Percentiles rank a stretch among this genome's conserved stretches.
These are phyloP conservation scores for Lizonia empirigonia DNA, from an alignment of 2,329 filamentous ascomycete species.

Conservation along the genomic window DNA sequence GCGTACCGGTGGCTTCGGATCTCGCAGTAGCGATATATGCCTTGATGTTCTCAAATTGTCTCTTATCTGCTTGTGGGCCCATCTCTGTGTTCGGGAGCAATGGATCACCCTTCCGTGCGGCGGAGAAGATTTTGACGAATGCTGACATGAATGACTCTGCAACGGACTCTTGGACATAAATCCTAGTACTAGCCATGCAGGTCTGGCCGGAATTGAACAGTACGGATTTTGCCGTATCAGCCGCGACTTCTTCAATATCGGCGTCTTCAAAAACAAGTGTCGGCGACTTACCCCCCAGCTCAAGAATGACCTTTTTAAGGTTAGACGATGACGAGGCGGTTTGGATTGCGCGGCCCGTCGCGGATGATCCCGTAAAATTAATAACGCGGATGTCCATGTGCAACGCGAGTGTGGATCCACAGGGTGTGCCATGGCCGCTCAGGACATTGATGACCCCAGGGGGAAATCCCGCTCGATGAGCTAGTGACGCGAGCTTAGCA, in stretches of 20 bases:
- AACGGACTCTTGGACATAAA: slow-evolving; percentile 62
- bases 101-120: slow-evolving; percentile 56
- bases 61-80: slow-evolving; percentile 56
- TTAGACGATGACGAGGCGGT: slow-evolving; percentile 73
- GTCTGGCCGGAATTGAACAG: slow-evolving; percentile 63
- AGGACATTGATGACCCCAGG: slow-evolving; percentile 81
- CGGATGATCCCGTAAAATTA: slow-evolving; percentile 82
- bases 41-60: slow-evolving; percentile 52
- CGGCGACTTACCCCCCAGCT: slow-evolving; percentile 87
- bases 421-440: slow-evolving; percentile 77
- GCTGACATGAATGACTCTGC: slow-evolving; percentile 50
- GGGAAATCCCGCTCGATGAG: slow-evolving; percentile 79
- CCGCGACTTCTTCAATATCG: slow-evolving; percentile 75
- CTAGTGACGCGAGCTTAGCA: slow-evolving; percentile 80
- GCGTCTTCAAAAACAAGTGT: slow-evolving; percentile 81
- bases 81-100: slow-evolving; percentile 69
- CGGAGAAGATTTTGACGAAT: slow-evolving; percentile 31
- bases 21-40: slow-evolving; percentile 48
- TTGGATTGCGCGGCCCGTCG: slow-evolving; percentile 85
- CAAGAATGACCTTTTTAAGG: slow-evolving; percentile 84
- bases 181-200: slow-evolving; percentile 64
- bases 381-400: slow-evolving; percentile 82
- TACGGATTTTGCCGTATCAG: slow-evolving; percentile 55
- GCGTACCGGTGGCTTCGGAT: slow-evolving; percentile 55
- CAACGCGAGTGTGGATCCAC: slow-evolving; percentile 77